phyloP scores from a whole-genome alignment of 495 filamentous ascomycete genomes.

The Podospora conica region DNA sequence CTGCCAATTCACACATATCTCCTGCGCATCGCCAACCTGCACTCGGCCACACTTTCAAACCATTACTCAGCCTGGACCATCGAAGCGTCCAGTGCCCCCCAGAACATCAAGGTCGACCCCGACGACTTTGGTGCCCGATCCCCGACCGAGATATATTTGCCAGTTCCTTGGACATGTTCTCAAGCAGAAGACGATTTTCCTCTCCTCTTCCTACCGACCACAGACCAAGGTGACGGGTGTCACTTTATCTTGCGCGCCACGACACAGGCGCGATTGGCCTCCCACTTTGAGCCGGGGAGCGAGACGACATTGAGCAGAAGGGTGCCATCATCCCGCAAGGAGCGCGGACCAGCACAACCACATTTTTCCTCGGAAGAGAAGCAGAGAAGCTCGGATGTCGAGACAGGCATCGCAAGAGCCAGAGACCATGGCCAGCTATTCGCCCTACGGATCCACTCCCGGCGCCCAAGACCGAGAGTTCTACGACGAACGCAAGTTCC shows the following conservation, averaged over 20 bases:
- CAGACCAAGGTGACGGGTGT: constrained; percentile 51
- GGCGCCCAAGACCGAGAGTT: constrained; percentile 28
- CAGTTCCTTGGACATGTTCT: constrained; percentile 45
- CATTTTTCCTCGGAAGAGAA: constrained; percentile 7
- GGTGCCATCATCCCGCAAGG: constrained; percentile 14
- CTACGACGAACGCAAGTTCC: constrained; percentile 34
- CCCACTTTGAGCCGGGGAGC: constrained; percentile 15
- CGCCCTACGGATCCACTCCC: constrained; percentile 42
- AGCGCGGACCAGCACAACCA: constrained; percentile 16
- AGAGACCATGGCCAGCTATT: constrained; percentile 40
- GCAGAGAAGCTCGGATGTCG: constrained; percentile 25
- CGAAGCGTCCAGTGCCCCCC: constrained; percentile 25
- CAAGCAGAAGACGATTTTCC: constrained; percentile 42
- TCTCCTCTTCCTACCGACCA: constrained; percentile 50
- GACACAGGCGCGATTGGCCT: constrained; percentile 39
- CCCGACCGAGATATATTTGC: constrained; percentile 32
- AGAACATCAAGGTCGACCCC: constrained; percentile 27
- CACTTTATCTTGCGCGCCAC: constrained; percentile 41
- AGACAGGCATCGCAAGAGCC: constrained; percentile 29
- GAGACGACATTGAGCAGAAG: constrained; percentile 14
- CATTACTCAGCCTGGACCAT: constrained; percentile 25
- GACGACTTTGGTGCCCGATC: constrained; percentile 30
- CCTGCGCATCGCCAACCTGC: constrained; percentile 16
- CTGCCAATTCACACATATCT: constrained; percentile 17
- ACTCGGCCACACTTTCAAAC: constrained; percentile 17